Base-by-base conservation (phyloP, 176 grass and related monocot species). In the Ensete glaucum region DNA sequence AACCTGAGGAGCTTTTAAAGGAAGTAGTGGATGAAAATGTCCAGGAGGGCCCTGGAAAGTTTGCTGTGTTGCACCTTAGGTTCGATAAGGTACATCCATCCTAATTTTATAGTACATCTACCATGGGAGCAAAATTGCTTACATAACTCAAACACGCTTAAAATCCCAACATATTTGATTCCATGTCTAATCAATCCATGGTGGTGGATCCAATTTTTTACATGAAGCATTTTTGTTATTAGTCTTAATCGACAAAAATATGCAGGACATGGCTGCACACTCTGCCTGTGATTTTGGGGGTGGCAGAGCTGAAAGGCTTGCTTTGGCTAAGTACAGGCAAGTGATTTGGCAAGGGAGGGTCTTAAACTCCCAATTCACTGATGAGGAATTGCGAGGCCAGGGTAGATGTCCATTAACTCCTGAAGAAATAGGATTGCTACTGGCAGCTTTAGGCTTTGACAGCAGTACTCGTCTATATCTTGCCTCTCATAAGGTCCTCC, bases 181-280 rank as follows among this genome's bases (percentile, higher is more conserved):
- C 34, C 72, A 2, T 70, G 34, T 43, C 34, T 49, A 24, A 53
- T 14, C 20, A 53, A 53, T 6, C 50, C 10, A 53, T 72, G 22
- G 53, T 51, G 50, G 2, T 82, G 21, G 2, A 81, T 9, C 64
- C 64, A 9, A 58, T 50, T 16, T 15, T 69, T 69, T 11, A 54
- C 67, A 72, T 13, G 72, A 75, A 52, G 17, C 62, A 70, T 50
- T 69, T 63, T 11, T 81, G 43, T 43, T 73, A 49, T 13, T 16
- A 27, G 73, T 73, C 54, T 79, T 73, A 73, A 22, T 50, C 51
- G 21, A 62, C 17, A 29, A 79, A 9, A 54, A 63, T 52, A 65
- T 73, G 43, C 76, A 98, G 90, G 94, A 98, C 78, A 98, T 98
- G 90, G 90, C 90, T 77, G 94, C 94, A 70, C 94, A 98, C 82